Base-by-base conservation (phyloP, 192 early-diverging fungal species). In the Coemansia sp. region DNA sequence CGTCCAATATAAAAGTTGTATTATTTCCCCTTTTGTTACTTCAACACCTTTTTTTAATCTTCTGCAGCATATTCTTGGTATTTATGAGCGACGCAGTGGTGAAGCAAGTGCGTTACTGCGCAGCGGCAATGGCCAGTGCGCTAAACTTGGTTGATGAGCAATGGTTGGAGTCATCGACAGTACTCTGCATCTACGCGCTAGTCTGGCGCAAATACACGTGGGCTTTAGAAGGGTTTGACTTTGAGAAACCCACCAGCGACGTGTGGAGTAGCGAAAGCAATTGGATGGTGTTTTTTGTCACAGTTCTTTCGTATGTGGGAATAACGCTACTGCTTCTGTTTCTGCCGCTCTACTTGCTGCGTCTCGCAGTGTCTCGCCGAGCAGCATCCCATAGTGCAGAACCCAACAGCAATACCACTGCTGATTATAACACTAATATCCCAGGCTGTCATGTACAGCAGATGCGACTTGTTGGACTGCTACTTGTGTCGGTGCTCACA, bases 401-500 rank as follows among this genome's bases (percentile, higher is more conserved):
- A 26, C 6, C 31, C 50, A 23, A 7, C 47, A 18, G 7, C 18
- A 19, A 19, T 7, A 31, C 4, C 30, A 31, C 4, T 7, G 7
- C 4, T 31, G 30, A 31, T 5, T 3, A 5, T 31, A 31, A 30
- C 50, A 23, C 3, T 49, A 18, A 3, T 9, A 19, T 14, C 14
- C 52, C 23, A 34, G 19, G 27, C 26, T 21, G 51, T 26, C 4
- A 25, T 26, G 14, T 26, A 0, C 47, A 60, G 5, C 27, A 60
- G 8, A 64, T 67, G 8, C 49, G 30, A 24, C 28, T 32, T 2
- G 21, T 9, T n/a, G 26, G 51, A 14, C 21, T 54, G 19, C 25
- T 67, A 7, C 56, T 66, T 23, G 50, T 67, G 0, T 53, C 64
- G 7, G 31, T 64, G 56, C 34, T 65, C 25, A 56, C 63, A 10